Percentiles rank a stretch among this genome's conserved stretches.
Evolutionary conservation across 2,329 filamentous ascomycete species (phyloP).

Genomic region (Colletotrichum tropicicola): DNA sequence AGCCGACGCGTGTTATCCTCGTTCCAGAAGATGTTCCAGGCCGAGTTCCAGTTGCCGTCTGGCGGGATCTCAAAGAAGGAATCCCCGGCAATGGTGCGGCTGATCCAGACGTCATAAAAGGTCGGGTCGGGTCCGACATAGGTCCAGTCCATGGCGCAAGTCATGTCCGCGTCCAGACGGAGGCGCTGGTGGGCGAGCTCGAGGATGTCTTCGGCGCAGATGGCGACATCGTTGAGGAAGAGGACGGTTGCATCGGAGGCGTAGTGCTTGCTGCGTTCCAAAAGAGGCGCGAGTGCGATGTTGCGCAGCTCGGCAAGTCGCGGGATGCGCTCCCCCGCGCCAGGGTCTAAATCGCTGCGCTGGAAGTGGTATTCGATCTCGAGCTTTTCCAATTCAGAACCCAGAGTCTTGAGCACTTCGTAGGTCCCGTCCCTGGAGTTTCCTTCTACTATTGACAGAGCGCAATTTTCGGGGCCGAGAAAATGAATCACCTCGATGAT

Average conservation of each 20-base stretch:
- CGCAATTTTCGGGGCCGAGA: constrained; percentile 59
- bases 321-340: constrained; percentile 51
- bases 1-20: constrained; percentile 45
- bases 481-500: constrained; percentile 59
- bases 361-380: constrained; percentile 52
- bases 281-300: constrained; percentile 57
- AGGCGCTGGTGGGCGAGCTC: constrained; percentile 52
- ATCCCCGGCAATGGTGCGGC: constrained; percentile 60
- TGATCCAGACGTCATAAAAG: constrained; percentile 66
- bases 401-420: constrained; percentile 56
- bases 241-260: constrained; percentile 50
- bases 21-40: constrained; percentile 63
- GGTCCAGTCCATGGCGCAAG: constrained; percentile 68
- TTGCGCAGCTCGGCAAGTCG: constrained; percentile 62
- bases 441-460: constrained; percentile 64
- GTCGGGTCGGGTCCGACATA: constrained; percentile 51
- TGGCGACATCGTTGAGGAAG: constrained; percentile 64
- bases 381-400: constrained; percentile 45
- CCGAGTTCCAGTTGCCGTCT: constrained; percentile 57
- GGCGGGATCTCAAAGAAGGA: constrained; percentile 62
- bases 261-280: constrained; percentile 33
- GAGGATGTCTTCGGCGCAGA: constrained; percentile 64
- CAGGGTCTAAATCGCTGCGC: constrained; percentile 53
- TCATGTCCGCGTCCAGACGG: constrained; percentile 61
- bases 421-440: constrained; percentile 63